Percentiles rank a stretch among this genome's conserved stretches.
These are phyloP conservation scores for Lasiosphaeris hirsuta DNA, from an alignment of 495 filamentous ascomycete species.

Conservation along the genomic window DNA sequence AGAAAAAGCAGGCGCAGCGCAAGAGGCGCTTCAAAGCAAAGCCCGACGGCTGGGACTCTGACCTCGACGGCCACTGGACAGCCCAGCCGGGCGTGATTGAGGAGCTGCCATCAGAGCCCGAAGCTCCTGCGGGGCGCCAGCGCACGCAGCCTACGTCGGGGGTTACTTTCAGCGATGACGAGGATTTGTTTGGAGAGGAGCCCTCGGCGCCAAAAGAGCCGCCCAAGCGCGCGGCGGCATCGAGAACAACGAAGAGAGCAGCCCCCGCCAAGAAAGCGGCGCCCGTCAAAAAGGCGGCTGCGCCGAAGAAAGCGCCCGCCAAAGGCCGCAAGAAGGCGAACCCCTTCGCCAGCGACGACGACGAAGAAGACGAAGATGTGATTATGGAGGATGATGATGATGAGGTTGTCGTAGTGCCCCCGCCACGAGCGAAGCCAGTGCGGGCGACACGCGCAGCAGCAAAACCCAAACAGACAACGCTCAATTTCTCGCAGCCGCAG, in stretches of 20 bases:
- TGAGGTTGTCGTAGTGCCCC: constrained; percentile 32
- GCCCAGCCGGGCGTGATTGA: constrained; percentile 70
- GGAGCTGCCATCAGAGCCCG: constrained; percentile 39
- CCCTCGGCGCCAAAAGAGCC: constrained; percentile 27
- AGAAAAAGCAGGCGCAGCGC: constrained; percentile 54
- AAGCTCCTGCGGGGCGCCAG: constrained; percentile 40
- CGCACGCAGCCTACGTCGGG: constrained; percentile 24
- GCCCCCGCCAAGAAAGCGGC: constrained; percentile 41
- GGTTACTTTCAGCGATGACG: constrained; percentile 25
- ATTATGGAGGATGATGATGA: constrained; percentile 63
- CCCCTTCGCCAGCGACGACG: constrained; percentile 57
- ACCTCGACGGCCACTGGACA: constrained; percentile 80
- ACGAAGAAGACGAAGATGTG: constrained; percentile 61
- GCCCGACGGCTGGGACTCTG: constrained; percentile 81
- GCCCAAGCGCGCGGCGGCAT: constrained; percentile 32
- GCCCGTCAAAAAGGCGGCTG: constrained; percentile 39
- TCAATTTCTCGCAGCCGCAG: constrained; percentile 67
- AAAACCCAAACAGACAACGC: constrained; percentile 59
- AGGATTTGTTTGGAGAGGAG: constrained; percentile 39
- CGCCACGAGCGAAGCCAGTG: constrained; percentile 34
- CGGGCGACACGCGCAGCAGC: constrained; percentile 33
- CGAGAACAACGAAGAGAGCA: constrained; percentile 36
- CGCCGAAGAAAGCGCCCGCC: constrained; percentile 34
- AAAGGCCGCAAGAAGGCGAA: constrained; percentile 48
- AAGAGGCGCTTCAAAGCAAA: constrained; percentile 63